Evolutionary conservation across 1,139 yeast species (phyloP).

Genomic region (Yamadazyma friedrichii): DNA sequence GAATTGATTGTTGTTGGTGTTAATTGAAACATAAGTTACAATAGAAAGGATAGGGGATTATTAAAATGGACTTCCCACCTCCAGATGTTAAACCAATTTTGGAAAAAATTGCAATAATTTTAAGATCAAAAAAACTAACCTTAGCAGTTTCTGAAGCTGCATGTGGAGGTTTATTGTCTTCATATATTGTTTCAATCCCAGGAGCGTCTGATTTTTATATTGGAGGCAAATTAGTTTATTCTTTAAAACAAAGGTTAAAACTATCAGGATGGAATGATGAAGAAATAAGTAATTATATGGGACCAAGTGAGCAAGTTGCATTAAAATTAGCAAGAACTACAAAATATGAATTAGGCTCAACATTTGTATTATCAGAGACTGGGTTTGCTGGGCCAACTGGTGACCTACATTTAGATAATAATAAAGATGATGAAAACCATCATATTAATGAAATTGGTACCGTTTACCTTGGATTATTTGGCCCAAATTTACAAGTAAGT

Average conservation of each 20-base stretch:
- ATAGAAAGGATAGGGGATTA: not conserved
- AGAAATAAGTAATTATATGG: slow-evolving; percentile 71
- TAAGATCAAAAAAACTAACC: slow-evolving; percentile 56
- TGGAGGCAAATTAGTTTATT: slow-evolving; percentile 80
- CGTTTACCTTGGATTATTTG: slow-evolving; percentile 69
- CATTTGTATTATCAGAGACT: slow-evolving; percentile 78
- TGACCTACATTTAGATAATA: slow-evolving; percentile 33
- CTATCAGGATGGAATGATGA: slow-evolving; percentile 75
- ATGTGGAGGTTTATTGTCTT: slow-evolving; percentile 82
- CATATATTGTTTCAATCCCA: slow-evolving; percentile 76
- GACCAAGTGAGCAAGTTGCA: slow-evolving; percentile 79
- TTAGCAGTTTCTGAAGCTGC: slow-evolving; percentile 85
- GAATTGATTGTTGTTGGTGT: slow-evolving; percentile 4
- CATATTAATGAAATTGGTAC: slow-evolving; percentile 42
- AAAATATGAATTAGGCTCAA: slow-evolving; percentile 76
- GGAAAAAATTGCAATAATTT: slow-evolving; percentile 52
- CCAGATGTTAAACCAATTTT: slow-evolving; percentile 50
- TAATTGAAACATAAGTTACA: not conserved
- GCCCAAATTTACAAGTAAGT: slow-evolving; percentile 61
- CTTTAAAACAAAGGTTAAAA: slow-evolving; percentile 69
- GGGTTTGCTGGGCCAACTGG: slow-evolving; percentile 84
- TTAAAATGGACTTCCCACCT: slow-evolving; percentile 61
- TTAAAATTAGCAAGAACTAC: slow-evolving; percentile 74
- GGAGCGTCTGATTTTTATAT: slow-evolving; percentile 84
- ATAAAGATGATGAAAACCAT: slow-evolving; percentile 7